phyloP scores from a whole-genome alignment of 2,329 filamentous ascomycete genomes.

The Phoma sp. region DNA sequence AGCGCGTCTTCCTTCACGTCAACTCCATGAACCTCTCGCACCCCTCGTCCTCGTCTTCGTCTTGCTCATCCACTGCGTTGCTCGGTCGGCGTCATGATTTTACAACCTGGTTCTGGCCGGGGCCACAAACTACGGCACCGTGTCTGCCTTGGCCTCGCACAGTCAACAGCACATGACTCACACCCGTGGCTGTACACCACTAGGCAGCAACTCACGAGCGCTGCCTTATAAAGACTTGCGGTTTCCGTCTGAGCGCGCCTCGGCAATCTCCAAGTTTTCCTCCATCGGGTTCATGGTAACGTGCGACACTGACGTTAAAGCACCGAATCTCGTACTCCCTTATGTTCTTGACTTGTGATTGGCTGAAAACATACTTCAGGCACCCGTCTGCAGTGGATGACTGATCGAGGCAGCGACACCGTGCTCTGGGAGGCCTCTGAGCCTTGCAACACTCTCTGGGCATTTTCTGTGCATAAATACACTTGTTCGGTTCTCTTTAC shows the following conservation, averaged over 20 bases:
- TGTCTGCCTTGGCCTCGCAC: background rate
- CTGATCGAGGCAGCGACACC: constrained; percentile 18
- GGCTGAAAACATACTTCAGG: constrained; percentile 15
- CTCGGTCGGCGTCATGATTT: background rate
- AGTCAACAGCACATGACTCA: background rate
- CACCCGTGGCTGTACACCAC: background rate
- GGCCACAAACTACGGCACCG: background rate
- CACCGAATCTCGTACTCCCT: background rate
- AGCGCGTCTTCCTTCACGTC: background rate
- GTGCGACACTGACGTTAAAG: background rate
- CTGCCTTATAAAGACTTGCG: background rate
- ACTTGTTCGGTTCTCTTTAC: background rate
- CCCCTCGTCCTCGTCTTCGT: background rate
- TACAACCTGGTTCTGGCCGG: background rate
- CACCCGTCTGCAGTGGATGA: constrained; percentile 11
- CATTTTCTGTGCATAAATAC: constrained; percentile 1
- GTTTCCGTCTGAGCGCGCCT: background rate
- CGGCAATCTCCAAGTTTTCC: background rate
- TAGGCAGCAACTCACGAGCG: background rate
- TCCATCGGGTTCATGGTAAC: background rate
- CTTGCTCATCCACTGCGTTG: background rate
- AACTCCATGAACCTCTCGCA: background rate
- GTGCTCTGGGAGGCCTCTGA: constrained; percentile 9
- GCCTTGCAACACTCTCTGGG: background rate
- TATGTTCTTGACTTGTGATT: constrained; percentile 1